A percentile compares a stretch with the other conserved stretches of the same genome.
phyloP scores from a whole-genome alignment of 1,139 yeast genomes.

The Arxiozyma heterogenica region DNA sequence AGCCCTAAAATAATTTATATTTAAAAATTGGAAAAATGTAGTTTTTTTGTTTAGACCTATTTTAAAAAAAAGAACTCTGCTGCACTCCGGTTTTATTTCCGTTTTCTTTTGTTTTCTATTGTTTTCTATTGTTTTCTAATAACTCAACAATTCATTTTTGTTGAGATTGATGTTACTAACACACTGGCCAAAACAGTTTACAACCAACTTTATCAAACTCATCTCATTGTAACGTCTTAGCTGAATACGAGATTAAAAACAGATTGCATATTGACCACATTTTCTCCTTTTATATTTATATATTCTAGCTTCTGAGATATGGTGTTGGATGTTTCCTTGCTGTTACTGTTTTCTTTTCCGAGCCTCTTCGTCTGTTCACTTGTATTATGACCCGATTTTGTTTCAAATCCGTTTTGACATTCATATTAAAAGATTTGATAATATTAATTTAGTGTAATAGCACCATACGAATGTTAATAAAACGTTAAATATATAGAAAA shows the following conservation, averaged over 20 bases:
- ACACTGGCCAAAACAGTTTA: not conserved
- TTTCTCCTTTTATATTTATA: too few species aligned
- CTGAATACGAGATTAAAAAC: too few species aligned
- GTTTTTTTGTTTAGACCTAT: too few species aligned
- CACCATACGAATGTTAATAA: not conserved
- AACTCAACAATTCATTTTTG: not conserved
- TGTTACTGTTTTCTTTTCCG: too few species aligned
- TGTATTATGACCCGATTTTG: not conserved
- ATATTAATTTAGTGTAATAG: not conserved
- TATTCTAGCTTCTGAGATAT: too few species aligned
- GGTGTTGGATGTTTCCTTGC: too few species aligned
- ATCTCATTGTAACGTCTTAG: not conserved
- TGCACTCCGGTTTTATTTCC: not conserved
- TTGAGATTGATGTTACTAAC: not conserved
- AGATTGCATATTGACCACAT: too few species aligned
- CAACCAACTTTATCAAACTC: not conserved
- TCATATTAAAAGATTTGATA: not conserved
- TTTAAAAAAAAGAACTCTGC: not conserved
- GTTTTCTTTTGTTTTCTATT: not conserved
- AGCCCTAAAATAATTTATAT: not conserved
- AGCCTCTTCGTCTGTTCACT: not conserved
- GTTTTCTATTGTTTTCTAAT: not conserved
- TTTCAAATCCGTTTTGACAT: not conserved
- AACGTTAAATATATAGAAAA: not conserved
- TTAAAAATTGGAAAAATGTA: too few species aligned